Evolutionary conservation across 2,329 filamentous ascomycete species (phyloP), one percentile per base, ranked within the genome.

Genomic region (Neodidymelliopsis sp.): DNA sequence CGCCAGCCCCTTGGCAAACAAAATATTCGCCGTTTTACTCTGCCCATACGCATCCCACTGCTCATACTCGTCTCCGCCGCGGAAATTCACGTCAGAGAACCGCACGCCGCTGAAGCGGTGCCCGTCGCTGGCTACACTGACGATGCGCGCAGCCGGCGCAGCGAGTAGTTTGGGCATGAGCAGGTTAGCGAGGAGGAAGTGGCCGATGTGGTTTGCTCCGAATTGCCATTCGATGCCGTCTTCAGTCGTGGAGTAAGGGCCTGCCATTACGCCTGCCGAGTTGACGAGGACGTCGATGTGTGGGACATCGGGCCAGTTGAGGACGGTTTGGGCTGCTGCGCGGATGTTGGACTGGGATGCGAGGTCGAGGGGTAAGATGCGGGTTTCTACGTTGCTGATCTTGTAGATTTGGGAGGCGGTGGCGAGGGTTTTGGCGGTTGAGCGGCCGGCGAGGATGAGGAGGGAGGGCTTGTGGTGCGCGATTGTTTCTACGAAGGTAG

Each of bases 21-120:
- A 39, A 9, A 81, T 75, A 43, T 81, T 79, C 2, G 79, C 79
- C 22, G 79, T 78, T 64, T 83, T 83, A 57, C 77, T 78, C 56
- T 80, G 78, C 2, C 72, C 75, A 51, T 83, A 83, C 2, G 78
- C 78, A 1, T 67, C 57, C 69, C 77, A 79, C 56, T 56, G 53
- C 6, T 75, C 62, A 37, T 75, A 78, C 1, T 63, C 58, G 31
- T 73, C 72, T n/a, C 74, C 72, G 15, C 70, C 53, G 2, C 75
- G 70, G 50, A 77, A 76, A 13, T 71, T 74, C 24, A 65, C 69
- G 53, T 79, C 75, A 18, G 76, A 69, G 56, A 79, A 79, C 1
- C 74, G 62, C 6, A 80, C 62, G 2, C 72, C 69, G 2, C 70
- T 67, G 1, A 72, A 39, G 1, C 65, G 64, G 59, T 79, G 74